Base-by-base conservation (phyloP, 2,329 filamentous ascomycete genomes). In the Aspergillus sp. region DNA sequence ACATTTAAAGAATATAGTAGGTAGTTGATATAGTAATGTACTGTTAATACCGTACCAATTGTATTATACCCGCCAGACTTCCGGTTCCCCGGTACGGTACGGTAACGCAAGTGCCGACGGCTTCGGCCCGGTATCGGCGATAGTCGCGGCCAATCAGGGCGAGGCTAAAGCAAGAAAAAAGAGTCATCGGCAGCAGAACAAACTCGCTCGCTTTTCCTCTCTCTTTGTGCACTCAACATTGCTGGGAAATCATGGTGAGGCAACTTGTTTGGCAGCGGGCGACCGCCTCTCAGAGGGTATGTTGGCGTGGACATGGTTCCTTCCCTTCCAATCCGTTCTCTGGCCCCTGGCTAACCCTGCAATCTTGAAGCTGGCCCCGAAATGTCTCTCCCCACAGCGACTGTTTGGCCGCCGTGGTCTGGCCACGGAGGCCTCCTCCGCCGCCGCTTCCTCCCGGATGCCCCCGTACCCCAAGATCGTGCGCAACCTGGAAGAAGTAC, bases 391-490 rank as follows among this genome's bases (percentile, higher is more conserved):
- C 58, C 68, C 71, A 56, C 69, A 72, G 68, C 65, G 66, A 61
- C 56, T 69, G 22, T 54, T 69, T 47, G 60, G 59, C 62, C 67
- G 67, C 53, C 74, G 74, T 64, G 69, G 72, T 63, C 65, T 77
- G 56, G 74, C 74, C 62, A 77, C 74, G 50, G 73, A 75, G 61
- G 71, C 73, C 55, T 65, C 73, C 49, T 54, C 56, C 5, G 51
- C 58, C 49, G 55, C 56, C 5, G 51, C 57, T 16, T 77, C 80
- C 56, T 81, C 84, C 29, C 85, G 87, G 65, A 87, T 85, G 65
- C 90, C 92, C 51, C 91, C 91, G 29, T 97, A 97, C 78, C 83
- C 89, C 68, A 92, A 89, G 77, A 89, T 96, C 54, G 84, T 93
- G 73, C 84, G 84, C 71, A 90, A 89, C 68, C 89, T 96, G 63